A percentile compares a stretch with the other conserved stretches of the same genome.
Evolutionary conservation across 352 stramenopile species (phyloP).

Genomic region (Pythium chondricola): DNA sequence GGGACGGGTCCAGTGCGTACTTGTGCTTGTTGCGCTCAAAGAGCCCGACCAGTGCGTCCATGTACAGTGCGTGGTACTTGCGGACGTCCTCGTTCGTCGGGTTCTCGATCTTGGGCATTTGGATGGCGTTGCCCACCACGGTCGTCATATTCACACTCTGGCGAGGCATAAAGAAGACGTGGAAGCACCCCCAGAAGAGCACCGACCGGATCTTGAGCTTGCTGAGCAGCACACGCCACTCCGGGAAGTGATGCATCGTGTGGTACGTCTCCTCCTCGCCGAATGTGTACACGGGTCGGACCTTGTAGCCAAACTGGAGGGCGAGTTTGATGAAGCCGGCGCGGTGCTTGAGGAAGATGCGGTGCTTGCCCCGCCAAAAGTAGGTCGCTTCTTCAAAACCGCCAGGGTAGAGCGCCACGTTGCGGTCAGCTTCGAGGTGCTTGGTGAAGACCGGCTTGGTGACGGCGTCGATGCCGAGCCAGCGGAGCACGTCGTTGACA

Average conservation of each 20-base stretch:
- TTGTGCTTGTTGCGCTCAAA: conserved; percentile 85
- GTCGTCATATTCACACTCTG: conserved; percentile 77
- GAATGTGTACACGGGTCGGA: conserved; percentile 90
- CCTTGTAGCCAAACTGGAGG: conserved; percentile 86
- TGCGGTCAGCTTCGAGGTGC: conserved; percentile 48
- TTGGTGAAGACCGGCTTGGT: conserved; percentile 37
- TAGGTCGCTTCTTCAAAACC: conserved; percentile 94
- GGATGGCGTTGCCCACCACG: conserved; percentile 83
- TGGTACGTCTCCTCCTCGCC: conserved; percentile 87
- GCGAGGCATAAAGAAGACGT: conserved; percentile 84
- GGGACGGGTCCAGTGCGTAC: conserved; percentile 64
- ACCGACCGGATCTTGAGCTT: conserved; percentile 75
- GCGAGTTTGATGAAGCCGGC: conserved; percentile 93
- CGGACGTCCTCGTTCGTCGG: conserved; percentile 84
- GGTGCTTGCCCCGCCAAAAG: conserved; percentile 69
- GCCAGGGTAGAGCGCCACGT: conserved; percentile 82
- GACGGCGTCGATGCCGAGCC: conserved; percentile 57
- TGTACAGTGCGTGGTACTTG: conserved; percentile 88
- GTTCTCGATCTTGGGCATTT: conserved; percentile 79
- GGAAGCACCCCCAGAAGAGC: conserved; percentile 60
- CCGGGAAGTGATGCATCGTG: conserved; percentile 77
- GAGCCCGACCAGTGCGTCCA: conserved; percentile 66
- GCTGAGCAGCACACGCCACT: conserved; percentile 77
- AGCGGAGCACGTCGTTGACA: conserved; percentile 57
- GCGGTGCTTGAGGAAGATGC: conserved; percentile 87